A percentile compares a stretch with the other conserved stretches of the same genome.
Evolutionary conservation across 352 stramenopile genomes (phyloP).

Genomic region (Globisporangium carolinianum): DNA sequence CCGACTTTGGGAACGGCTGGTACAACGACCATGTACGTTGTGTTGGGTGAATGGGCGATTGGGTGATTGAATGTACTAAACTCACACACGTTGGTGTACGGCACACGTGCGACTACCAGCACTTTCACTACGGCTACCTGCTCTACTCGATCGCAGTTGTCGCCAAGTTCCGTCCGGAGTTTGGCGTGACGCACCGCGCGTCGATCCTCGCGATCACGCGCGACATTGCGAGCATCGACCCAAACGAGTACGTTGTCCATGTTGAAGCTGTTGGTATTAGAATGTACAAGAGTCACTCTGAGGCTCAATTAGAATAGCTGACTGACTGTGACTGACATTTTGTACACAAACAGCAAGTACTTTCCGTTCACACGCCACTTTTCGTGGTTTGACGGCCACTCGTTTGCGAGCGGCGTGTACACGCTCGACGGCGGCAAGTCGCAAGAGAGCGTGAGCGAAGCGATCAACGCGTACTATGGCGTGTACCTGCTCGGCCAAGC

Average conservation of each 20-base stretch:
- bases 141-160: constrained; percentile 83
- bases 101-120: constrained; percentile 33
- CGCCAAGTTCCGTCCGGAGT: constrained; percentile 65
- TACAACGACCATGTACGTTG: constrained; percentile 85
- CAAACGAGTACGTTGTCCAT: constrained; percentile 46
- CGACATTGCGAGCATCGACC: constrained; percentile 63
- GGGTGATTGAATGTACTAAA: not conserved
- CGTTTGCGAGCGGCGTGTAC: constrained; percentile 94
- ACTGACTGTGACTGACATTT: too few relatives aligned
- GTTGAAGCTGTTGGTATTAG: too few relatives aligned
- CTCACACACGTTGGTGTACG: not conserved
- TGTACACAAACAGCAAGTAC: constrained; percentile 34
- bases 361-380: constrained; percentile 93
- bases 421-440: constrained; percentile 92
- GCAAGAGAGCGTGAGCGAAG: constrained; percentile 95
- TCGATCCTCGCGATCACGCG: constrained; percentile 69
- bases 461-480: constrained; percentile 96
- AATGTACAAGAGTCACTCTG: not conserved
- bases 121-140: constrained; percentile 97
- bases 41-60: not conserved
- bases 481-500: constrained; percentile 90
- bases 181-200: constrained; percentile 61
- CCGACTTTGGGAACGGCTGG: constrained; percentile 92
- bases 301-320: constrained; percentile 4
- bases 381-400: constrained; percentile 96